phyloP scores from a whole-genome alignment of 805 yeast species.

The Zygosaccharomyces bisporus region DNA sequence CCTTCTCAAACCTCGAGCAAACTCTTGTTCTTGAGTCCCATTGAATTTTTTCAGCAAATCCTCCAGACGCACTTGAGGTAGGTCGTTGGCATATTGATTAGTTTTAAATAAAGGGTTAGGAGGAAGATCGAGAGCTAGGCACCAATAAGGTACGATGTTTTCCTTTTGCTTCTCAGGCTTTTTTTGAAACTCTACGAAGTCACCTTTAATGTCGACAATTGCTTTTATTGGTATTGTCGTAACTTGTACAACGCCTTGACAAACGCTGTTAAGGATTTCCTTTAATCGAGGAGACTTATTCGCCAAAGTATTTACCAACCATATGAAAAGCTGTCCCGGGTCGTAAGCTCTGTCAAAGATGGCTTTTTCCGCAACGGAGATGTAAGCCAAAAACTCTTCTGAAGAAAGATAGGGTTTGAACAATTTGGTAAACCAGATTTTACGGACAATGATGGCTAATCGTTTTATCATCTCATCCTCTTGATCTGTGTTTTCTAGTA shows the following conservation, averaged over 20 bases:
- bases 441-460: constrained; percentile 48
- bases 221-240: constrained; percentile 29
- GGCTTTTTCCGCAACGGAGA: constrained; percentile 44
- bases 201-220: constrained; percentile 26
- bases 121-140: constrained; percentile 57
- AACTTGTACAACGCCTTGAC: constrained; percentile 53
- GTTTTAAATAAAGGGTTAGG: constrained; percentile 52
- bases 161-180: constrained; percentile 16
- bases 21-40: constrained; percentile 33
- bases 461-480: constrained; percentile 40
- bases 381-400: constrained; percentile 54
- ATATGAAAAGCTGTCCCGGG: constrained; percentile 56
- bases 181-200: constrained; percentile 20
- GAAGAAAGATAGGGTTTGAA: constrained; percentile 64
- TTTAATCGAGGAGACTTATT: constrained; percentile 30
- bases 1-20: constrained; percentile 36
- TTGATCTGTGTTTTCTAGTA: constrained; percentile 29
- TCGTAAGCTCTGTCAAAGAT: constrained; percentile 42
- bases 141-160: constrained; percentile 27
- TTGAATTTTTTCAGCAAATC: constrained; percentile 44
- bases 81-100: constrained; percentile 41
- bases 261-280: constrained; percentile 32
- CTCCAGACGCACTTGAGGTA: constrained; percentile 50
- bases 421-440: constrained; percentile 60
- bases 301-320: constrained; percentile 53